Conservation (phyloP, 371 early-diverging fungal genomes). For the Lichtheimia ramosa region DNA sequence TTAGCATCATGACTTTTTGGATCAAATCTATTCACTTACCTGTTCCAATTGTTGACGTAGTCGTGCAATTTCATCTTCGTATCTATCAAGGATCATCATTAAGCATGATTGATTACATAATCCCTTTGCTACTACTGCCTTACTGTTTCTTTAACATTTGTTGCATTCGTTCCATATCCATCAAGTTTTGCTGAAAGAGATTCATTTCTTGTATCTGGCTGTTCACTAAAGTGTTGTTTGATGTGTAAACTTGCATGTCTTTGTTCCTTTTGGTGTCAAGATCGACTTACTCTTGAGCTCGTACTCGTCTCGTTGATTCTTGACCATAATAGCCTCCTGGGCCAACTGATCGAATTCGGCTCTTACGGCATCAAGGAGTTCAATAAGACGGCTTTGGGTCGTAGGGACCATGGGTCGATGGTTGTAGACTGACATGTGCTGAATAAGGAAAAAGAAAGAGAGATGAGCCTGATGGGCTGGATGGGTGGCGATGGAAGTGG, state of each 20-base stretch:
- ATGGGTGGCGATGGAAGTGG: neutral
- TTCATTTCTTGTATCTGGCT: constrained; percentile 80
- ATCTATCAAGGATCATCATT: constrained; percentile 24
- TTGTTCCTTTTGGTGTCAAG: neutral
- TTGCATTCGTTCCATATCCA: constrained; percentile 82
- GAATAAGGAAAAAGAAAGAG: constrained; percentile 7
- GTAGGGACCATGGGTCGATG: constrained; percentile 81
- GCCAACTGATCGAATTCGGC: constrained; percentile 78
- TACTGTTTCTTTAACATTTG: constrained; percentile 73
- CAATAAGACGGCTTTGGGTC: constrained; percentile 64
- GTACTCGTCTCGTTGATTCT: constrained; percentile 83
- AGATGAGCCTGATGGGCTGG: neutral
- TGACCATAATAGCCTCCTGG: constrained; percentile 74
- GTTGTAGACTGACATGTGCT: constrained; percentile 66
- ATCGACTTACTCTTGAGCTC: constrained; percentile 75
- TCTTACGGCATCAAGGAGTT: constrained; percentile 83
- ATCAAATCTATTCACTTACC: too few relatives aligned
- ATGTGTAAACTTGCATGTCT: neutral
- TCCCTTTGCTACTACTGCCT: neutral
- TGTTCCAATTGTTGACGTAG: constrained; percentile 47
- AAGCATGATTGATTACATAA: neutral
- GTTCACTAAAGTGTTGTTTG: constrained; percentile 44
- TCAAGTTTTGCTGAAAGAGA: constrained; percentile 73
- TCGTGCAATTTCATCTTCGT: constrained; percentile 51
- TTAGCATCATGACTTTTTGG: neutral